These are phyloP conservation scores for Penicillium sp. DNA, from an alignment of 2,329 filamentous ascomycete species.

Conservation along the genomic window DNA sequence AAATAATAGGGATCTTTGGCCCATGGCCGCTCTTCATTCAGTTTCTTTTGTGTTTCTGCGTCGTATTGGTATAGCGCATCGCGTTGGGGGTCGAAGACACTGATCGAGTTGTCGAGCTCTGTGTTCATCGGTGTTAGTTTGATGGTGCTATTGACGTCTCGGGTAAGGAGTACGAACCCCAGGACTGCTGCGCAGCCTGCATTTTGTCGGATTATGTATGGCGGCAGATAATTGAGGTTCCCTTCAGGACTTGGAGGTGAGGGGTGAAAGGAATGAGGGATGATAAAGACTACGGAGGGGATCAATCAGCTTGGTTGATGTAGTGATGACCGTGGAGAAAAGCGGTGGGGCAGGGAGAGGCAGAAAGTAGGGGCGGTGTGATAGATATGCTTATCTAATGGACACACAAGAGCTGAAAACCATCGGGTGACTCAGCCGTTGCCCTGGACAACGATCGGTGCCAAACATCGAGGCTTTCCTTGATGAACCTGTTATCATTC, in stretches of 20 bases:
- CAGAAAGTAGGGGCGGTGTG: slow-evolving; percentile 18
- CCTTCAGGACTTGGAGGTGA: not conserved
- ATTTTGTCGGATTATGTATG: slow-evolving; percentile 36
- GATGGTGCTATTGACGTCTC: not conserved
- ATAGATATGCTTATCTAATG: not conserved
- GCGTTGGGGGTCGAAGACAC: slow-evolving; percentile 78
- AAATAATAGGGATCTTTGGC: slow-evolving; percentile 77
- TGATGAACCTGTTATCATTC: slow-evolving; percentile 25
- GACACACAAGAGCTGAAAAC: not conserved
- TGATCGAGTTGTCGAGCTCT: slow-evolving; percentile 87
- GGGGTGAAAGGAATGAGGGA: slow-evolving; percentile 1
- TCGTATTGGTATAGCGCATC: slow-evolving; percentile 92
- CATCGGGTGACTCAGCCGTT: slow-evolving; percentile 35
- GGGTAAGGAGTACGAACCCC: slow-evolving; percentile 49
- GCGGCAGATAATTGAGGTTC: not conserved
- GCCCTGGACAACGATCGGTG: slow-evolving; percentile 32
- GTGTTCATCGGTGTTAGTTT: not conserved
- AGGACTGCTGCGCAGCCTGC: slow-evolving; percentile 60
- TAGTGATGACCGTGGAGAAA: slow-evolving; percentile 13
- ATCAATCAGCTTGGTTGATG: slow-evolving; percentile 13
- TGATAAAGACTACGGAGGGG: slow-evolving; percentile 4
- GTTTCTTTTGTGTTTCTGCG: slow-evolving; percentile 63
- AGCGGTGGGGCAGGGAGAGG: slow-evolving; percentile 29
- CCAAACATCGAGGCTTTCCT: slow-evolving; percentile 29
- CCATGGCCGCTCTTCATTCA: slow-evolving; percentile 71